Percentiles rank a stretch among this genome's conserved stretches.
These are phyloP conservation scores for Solanum peruvianum DNA, from an alignment of 257 asterid genomes.

Conservation along the genomic window DNA sequence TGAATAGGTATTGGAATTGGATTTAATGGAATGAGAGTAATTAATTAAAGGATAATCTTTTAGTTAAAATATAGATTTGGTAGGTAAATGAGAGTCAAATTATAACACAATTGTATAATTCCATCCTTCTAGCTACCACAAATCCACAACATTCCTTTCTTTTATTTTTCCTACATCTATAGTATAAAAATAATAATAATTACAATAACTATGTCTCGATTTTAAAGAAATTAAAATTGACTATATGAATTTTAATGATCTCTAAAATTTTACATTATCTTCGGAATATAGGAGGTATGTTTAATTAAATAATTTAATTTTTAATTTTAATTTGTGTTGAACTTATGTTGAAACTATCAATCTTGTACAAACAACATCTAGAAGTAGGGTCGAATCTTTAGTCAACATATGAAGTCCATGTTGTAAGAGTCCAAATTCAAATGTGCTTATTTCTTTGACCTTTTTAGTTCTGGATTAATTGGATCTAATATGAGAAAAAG, in stretches of 20 bases:
- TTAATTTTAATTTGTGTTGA: background rate
- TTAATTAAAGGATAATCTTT: background rate
- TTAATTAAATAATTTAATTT: background rate
- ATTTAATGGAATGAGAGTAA: background rate
- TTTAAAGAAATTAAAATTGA: accelerated
- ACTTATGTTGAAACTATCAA: background rate
- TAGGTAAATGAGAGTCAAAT: background rate
- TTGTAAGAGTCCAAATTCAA: background rate
- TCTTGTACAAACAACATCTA: background rate
- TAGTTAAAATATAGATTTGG: background rate
- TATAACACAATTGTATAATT: background rate
- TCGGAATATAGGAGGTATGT: background rate
- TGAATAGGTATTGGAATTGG: background rate
- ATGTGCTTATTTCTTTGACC: background rate
- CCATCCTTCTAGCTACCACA: background rate
- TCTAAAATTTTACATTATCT: background rate
- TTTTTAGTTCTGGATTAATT: background rate
- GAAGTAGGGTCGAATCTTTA: background rate
- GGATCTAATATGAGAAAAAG: background rate
- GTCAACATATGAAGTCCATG: background rate
- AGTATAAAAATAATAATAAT: no score
- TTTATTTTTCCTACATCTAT: background rate
- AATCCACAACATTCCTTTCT: background rate
- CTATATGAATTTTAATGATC: background rate
- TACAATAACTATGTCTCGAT: background rate